phyloP scores from a whole-genome alignment of 306 rosid genomes.

The Dalbergia oliveri region DNA sequence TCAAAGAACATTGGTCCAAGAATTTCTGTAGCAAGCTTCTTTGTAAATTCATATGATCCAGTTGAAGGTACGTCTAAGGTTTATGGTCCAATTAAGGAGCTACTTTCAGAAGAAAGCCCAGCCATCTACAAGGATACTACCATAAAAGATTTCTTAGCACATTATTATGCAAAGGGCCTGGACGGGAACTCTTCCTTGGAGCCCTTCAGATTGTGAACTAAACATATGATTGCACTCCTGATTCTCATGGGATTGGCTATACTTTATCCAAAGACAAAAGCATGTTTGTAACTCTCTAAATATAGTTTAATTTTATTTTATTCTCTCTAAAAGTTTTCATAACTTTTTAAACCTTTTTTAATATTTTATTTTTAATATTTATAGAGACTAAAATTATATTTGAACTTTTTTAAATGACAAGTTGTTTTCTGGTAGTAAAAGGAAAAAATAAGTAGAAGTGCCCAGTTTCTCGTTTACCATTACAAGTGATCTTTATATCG shows the following conservation, averaged over 20 bases:
- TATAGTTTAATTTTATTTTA: too few species aligned
- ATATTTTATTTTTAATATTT: too few species aligned
- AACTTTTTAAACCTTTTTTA: too few species aligned
- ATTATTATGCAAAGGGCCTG: slow-evolving; percentile 40
- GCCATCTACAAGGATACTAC: slow-evolving; percentile 51
- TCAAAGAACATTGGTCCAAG: slow-evolving; percentile 48
- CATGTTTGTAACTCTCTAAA: too few species aligned
- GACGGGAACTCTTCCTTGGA: slow-evolving; percentile 53
- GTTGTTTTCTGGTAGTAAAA: not conserved
- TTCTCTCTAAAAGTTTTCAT: too few species aligned
- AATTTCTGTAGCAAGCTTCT: slow-evolving; percentile 55
- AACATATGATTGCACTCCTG: not conserved
- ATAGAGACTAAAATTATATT: too few species aligned
- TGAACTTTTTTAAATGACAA: not conserved
- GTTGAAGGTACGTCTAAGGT: slow-evolving; percentile 21
- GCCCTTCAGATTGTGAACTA: slow-evolving; percentile 51
- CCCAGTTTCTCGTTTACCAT: not conserved
- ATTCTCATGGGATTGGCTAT: not conserved
- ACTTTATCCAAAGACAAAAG: not conserved
- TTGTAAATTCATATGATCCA: slow-evolving; percentile 25
- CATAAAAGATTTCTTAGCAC: slow-evolving; percentile 33
- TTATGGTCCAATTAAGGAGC: slow-evolving; percentile 68
- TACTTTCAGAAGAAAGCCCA: slow-evolving; percentile 61
- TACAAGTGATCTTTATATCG: not conserved
- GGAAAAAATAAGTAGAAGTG: too few species aligned